These are phyloP conservation scores for Datisca glomerata DNA, from an alignment of 306 rosid species.

Conservation along the genomic window DNA sequence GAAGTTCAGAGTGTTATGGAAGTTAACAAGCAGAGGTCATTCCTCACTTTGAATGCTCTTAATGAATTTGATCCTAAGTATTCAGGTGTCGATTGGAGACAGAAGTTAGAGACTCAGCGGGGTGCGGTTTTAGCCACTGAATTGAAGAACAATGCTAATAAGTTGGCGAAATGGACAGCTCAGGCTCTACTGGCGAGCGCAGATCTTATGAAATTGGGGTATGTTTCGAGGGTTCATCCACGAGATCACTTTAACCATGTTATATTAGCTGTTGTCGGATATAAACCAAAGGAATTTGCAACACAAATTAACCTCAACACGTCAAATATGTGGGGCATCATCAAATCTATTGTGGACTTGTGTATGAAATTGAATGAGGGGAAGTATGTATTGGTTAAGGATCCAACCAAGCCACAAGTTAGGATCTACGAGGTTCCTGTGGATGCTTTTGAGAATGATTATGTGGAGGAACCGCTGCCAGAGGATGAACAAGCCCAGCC, in stretches of 20 bases:
- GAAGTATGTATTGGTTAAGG: slow-evolving; percentile 82
- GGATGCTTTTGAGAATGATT: slow-evolving; percentile 87
- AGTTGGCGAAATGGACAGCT: slow-evolving; percentile 92
- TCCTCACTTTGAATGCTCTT: slow-evolving; percentile 77
- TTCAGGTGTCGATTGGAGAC: slow-evolving; percentile 91
- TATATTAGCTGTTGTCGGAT: slow-evolving; percentile 78
- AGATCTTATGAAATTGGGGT: slow-evolving; percentile 90
- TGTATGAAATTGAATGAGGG: slow-evolving; percentile 95
- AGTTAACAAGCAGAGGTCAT: slow-evolving; percentile 70
- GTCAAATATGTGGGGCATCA: slow-evolving; percentile 90
- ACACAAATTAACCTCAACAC: slow-evolving; percentile 73
- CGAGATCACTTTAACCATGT: slow-evolving; percentile 91
- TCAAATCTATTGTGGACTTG: slow-evolving; percentile 90
- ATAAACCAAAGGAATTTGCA: slow-evolving; percentile 80
- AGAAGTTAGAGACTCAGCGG: slow-evolving; percentile 92
- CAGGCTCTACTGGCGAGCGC: slow-evolving; percentile 81
- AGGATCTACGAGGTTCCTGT: slow-evolving; percentile 88
- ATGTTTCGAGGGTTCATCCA: slow-evolving; percentile 89
- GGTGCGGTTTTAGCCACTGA: slow-evolving; percentile 98
- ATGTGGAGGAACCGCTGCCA: slow-evolving; percentile 90
- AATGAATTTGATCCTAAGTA: slow-evolving; percentile 88
- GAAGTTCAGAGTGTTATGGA: slow-evolving; percentile 95
- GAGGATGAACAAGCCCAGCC: slow-evolving; percentile 96
- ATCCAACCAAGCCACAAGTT: slow-evolving; percentile 89
- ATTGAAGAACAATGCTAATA: slow-evolving; percentile 89